A percentile compares a stretch with the other conserved stretches of the same genome.
Evolutionary conservation across 495 filamentous ascomycete genomes (phyloP).

Genomic region (Chaetomidium leptoderma): DNA sequence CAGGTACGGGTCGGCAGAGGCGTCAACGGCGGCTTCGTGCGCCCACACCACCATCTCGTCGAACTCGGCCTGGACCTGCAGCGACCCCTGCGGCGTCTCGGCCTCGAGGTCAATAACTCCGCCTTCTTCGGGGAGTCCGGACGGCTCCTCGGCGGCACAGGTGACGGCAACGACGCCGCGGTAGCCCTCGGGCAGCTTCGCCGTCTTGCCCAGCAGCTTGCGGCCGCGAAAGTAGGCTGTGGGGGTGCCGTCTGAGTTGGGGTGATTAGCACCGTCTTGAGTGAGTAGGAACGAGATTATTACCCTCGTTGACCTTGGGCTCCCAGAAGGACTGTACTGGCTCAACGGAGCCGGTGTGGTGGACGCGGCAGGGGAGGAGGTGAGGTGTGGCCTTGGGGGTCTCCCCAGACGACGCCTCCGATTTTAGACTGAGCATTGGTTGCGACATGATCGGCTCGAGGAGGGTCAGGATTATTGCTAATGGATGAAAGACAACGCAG

Average conservation of each 20-base stretch:
- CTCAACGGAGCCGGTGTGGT: slow-evolving; percentile 69
- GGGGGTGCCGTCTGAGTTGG: slow-evolving; percentile 40
- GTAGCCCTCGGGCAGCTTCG: slow-evolving; percentile 72
- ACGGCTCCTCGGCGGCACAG: slow-evolving; percentile 9
- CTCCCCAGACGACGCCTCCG: slow-evolving; percentile 13
- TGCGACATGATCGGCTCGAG: slow-evolving; percentile 33
- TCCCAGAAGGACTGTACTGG: slow-evolving; percentile 69
- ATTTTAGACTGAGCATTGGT: slow-evolving; percentile 26
- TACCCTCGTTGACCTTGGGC: slow-evolving; percentile 42
- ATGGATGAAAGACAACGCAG: too few species aligned
- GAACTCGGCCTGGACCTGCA: slow-evolving; percentile 66
- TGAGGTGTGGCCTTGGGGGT: slow-evolving; percentile 59
- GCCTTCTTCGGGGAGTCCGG: slow-evolving; percentile 18
- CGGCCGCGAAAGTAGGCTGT: slow-evolving; percentile 79
- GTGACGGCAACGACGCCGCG: slow-evolving; percentile 50
- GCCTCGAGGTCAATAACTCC: slow-evolving; percentile 47
- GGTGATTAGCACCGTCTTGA: background rate
- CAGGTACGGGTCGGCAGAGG: slow-evolving; percentile 51
- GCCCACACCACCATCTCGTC: slow-evolving; percentile 78
- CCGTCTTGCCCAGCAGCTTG: slow-evolving; percentile 63
- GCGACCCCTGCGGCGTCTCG: slow-evolving; percentile 49
- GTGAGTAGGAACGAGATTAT: background rate
- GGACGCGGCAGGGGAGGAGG: slow-evolving; percentile 77
- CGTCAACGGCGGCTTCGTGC: slow-evolving; percentile 57
- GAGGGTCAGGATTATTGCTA: background rate